Base-by-base conservation (phyloP, 2,329 filamentous ascomycete genomes). In the Venturia aucupariae region DNA sequence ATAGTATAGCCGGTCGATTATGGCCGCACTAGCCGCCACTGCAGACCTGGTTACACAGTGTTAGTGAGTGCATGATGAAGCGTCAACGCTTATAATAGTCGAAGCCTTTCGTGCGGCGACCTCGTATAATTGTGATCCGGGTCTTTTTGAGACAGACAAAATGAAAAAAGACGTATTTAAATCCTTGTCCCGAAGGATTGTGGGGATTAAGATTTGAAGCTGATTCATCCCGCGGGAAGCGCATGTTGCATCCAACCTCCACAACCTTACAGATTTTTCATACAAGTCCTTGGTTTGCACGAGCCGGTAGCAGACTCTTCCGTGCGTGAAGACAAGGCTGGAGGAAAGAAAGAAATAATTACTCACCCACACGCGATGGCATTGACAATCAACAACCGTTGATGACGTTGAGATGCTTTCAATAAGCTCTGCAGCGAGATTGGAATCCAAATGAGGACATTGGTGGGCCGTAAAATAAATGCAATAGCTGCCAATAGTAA, bases 401-500 rank as follows among this genome's bases (percentile, higher is more conserved):
- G 73, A 64, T 79, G 72, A 70, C 71, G 70, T 63, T 77, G 74
- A n/a, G 77, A 76, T 61, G 74, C 69, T 76, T 70, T 76, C 71
- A 76, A 73, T 60, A 85, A 72, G 22, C 81, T 79, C 65, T 87
- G 76, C 41, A 82, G 77, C 35, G 82, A 81, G 67, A 97, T 77
- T 46, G 83, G 82, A 13, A 86, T 76, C 93, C 94, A 97, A 68
- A 97, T 87, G 62, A 97, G 80, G 61, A 88, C 71, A 73, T 97
- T 97, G 17, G 94, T 97, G 11, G 93, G 94, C 5, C 94, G 87
- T 27, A 99, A 81, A 57, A 97, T 83, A 70, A 91, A 91, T 0
- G 94, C 93, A 62, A 90, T 73, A 10, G 90, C 91, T 60, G 93
- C 92, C 24, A 95, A 81, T 38, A 87, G 75, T 41, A 97, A 81